Evolutionary conservation across 495 filamentous ascomycete species (phyloP).

Genomic region (Trichoderma erinaceum): DNA sequence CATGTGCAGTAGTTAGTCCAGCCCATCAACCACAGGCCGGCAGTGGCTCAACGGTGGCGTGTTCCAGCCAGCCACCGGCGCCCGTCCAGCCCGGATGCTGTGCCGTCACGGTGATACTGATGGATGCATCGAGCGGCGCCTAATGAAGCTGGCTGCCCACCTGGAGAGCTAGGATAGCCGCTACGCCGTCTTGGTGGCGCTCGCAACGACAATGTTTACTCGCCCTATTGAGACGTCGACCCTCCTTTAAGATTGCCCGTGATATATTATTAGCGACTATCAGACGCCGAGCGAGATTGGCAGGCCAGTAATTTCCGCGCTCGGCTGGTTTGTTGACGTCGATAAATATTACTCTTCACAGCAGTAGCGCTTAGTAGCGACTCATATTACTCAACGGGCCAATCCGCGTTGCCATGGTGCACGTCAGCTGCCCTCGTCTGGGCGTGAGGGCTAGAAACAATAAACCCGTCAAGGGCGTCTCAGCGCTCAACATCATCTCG

Average conservation of each 20-base stretch:
- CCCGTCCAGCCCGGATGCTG: neutral
- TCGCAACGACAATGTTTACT: neutral
- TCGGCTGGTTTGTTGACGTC: neutral
- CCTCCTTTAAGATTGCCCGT: neutral
- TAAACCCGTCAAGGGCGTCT: neutral
- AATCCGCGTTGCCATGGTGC: slow-evolving; percentile 12
- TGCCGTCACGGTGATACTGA: neutral
- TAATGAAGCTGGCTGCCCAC: neutral
- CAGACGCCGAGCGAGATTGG: slow-evolving; percentile 3
- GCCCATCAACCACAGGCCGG: neutral
- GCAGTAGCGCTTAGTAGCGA: slow-evolving; percentile 1
- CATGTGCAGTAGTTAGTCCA: neutral
- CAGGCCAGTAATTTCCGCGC: neutral
- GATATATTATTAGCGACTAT: neutral
- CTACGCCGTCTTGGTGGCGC: neutral
- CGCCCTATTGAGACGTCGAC: neutral
- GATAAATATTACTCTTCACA: neutral
- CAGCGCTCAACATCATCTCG: neutral
- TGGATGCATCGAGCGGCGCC: neutral
- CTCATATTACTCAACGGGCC: neutral
- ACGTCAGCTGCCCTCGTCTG: neutral
- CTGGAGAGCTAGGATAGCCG: neutral
- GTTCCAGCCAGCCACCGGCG: neutral
- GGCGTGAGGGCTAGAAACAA: neutral
- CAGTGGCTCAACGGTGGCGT: slow-evolving; percentile 11